Evolutionary conservation across 441 rosid genomes (phyloP).

Genomic region (Erodium moschatum): DNA sequence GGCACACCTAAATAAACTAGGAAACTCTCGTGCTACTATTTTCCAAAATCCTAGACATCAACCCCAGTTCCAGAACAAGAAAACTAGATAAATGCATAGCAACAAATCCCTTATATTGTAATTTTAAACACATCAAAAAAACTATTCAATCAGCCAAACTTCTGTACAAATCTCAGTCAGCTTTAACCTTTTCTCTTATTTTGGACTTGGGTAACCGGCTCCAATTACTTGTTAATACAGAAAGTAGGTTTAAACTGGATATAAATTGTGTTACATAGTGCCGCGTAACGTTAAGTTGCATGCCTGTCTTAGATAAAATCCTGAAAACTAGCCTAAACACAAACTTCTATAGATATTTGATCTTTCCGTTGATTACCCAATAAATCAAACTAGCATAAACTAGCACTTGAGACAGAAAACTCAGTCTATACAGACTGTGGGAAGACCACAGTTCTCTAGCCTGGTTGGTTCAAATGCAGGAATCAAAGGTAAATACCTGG

Average conservation of each 20-base stretch:
- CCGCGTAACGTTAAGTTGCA: neutral
- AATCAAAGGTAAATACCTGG: conserved; percentile 41
- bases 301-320: neutral
- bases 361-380: no score
- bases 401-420: neutral
- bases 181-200: no score
- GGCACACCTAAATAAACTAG: neutral
- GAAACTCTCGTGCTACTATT: neutral
- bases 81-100: neutral
- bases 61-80: neutral
- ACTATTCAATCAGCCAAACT: neutral
- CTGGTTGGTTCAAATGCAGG: neutral
- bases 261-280: neutral
- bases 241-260: neutral
- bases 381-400: no score
- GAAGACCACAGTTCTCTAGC: neutral
- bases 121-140: neutral
- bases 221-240: neutral
- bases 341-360: no score
- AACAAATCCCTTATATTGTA: neutral
- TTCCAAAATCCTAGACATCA: neutral
- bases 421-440: neutral
- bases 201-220: no score
- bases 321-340: neutral
- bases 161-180: no score